Base-by-base conservation (phyloP, 108 stramenopile genomes). In the Stephanodiscus triporus region DNA sequence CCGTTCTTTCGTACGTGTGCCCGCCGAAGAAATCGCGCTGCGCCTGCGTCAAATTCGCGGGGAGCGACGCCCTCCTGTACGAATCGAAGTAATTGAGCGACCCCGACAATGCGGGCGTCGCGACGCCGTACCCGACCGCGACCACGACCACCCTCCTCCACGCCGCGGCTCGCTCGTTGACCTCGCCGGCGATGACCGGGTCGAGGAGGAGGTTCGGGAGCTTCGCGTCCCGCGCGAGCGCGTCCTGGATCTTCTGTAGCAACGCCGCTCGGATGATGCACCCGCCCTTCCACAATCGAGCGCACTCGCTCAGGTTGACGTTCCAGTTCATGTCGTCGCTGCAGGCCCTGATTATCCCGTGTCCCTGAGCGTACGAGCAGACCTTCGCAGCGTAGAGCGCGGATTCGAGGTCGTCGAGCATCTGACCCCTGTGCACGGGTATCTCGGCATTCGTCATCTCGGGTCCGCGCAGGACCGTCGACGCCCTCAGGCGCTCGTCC, bases 21-120 rank as follows among this genome's bases (percentile, higher is more conserved):
- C 95, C 97, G n/a, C 99, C 99, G 74, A 99, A 99, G 89, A 97
- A 99, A 80, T 99, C 99, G 42, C 99, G 88, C 84, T 99, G 99
- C 10, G 96, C 97, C 85, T 99, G 98, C 27, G 93, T 93, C 47
- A 99, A 76, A 72, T 97, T 97, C 45, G 98, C 97, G 22, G 97
- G 96, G 57, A 98, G 85, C 43, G 80, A 68, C 26, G 76, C 90
- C 34, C 94, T 86, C 55, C 98, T 91, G 87, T 97, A 98, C 50
- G 90, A 84, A 86, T 99, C 99, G 76, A 92, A 97, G 89, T 99
- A 99, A 29, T 82, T 80, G 57, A 99, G 87, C 17, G 93, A 94
- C 0, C 91, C 96, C 13, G 85, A 86, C 72, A 98, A 77, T 9
- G 96, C 88, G 22, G 99, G 99, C 19, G 86, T 84, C 22, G 97